phyloP scores from a whole-genome alignment of 1,284 basidiomycete species.

The Ganoderma lucidum region DNA sequence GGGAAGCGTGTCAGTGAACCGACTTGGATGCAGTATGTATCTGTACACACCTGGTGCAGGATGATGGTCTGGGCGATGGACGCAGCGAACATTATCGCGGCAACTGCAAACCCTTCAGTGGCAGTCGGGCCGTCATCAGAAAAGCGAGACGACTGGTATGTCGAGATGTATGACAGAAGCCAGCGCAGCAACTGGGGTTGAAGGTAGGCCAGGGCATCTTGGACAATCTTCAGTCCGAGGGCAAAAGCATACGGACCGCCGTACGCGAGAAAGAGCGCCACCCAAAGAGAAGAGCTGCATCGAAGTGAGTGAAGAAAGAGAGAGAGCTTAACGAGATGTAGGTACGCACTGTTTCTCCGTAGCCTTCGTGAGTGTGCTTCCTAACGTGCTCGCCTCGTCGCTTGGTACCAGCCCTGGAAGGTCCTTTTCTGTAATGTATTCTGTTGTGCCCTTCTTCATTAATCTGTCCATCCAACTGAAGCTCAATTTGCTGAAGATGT shows the following conservation, averaged over 20 bases:
- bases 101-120: slow-evolving; percentile 78
- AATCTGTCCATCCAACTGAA: slow-evolving; percentile 86
- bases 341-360: slow-evolving; percentile 65
- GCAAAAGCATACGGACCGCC: slow-evolving; percentile 83
- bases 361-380: slow-evolving; percentile 65
- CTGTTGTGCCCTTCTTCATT: slow-evolving; percentile 71
- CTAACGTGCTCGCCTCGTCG: slow-evolving; percentile 82
- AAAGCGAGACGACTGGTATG: slow-evolving; percentile 65
- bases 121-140: slow-evolving; percentile 43
- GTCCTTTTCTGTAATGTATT: slow-evolving; percentile 80
- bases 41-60: slow-evolving; percentile 76
- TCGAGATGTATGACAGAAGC: slow-evolving; percentile 84
- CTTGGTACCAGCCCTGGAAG: slow-evolving; percentile 70
- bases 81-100: slow-evolving; percentile 80
- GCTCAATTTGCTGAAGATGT: slow-evolving; percentile 81
- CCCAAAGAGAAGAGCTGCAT: slow-evolving; percentile 66
- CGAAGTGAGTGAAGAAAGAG: not conserved
- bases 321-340: not conserved
- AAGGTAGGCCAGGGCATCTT: slow-evolving; percentile 85
- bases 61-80: slow-evolving; percentile 84
- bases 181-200: slow-evolving; percentile 91
- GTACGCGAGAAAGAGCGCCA: slow-evolving; percentile 79
- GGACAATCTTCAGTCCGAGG: slow-evolving; percentile 71
- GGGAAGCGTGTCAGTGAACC: not conserved
- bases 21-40: not conserved